phyloP scores from a whole-genome alignment of 371 early-diverging fungal species.

The Batrachochytrium dendrobatidis region DNA sequence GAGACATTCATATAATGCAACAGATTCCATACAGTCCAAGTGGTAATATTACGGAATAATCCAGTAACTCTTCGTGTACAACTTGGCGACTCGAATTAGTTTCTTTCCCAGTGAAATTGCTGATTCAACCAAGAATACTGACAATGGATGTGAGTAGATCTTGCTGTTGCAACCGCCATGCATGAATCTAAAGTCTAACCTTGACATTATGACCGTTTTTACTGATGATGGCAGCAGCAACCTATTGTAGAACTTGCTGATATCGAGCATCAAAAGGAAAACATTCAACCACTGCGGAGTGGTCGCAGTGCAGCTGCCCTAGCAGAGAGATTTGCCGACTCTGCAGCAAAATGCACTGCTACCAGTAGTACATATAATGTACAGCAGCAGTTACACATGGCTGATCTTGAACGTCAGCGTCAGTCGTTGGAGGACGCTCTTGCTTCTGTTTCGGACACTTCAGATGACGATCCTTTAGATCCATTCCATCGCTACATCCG shows the following conservation, averaged over 20 bases:
- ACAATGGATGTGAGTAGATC: no score
- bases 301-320: slow-evolving; percentile 62
- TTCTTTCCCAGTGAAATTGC: no score
- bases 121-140: no score
- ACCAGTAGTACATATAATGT: background rate
- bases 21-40: no score
- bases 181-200: no score
- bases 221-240: background rate
- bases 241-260: background rate
- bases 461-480: slow-evolving; percentile 73
- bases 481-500: slow-evolving; percentile 62
- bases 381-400: slow-evolving; percentile 5
- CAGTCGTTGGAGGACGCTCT: slow-evolving; percentile 9
- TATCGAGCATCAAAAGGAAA: slow-evolving; percentile 73
- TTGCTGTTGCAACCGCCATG: no score
- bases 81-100: no score
- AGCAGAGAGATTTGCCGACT: slow-evolving; percentile 37
- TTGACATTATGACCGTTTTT: no score
- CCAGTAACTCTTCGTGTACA: no score
- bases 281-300: slow-evolving; percentile 59
- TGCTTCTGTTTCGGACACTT: background rate
- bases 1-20: no score
- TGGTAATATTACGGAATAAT: no score
- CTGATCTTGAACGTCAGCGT: slow-evolving; percentile 11
- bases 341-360: background rate